Evolutionary conservation across 441 rosid genomes (phyloP), one percentile per base, ranked within the genome.

Genomic region (Gossypium gossypioides): DNA sequence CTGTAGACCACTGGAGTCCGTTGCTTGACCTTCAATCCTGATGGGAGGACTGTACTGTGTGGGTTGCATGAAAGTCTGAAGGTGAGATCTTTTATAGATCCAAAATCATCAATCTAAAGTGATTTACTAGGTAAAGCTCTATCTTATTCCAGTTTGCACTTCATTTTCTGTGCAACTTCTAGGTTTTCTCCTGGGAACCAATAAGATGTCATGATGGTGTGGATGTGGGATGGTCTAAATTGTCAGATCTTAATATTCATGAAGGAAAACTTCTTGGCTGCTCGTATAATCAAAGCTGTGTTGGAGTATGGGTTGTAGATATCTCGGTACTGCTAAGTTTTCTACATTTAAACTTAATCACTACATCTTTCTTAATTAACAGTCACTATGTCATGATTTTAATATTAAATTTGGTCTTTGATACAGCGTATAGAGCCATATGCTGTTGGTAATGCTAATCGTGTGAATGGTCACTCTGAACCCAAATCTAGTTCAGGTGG

Each of bases 141-240:
- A 46, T 52, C 18, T 64, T 70, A 68, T 69, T 44, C 52, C 46
- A 37, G 68, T 59, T 81, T 63, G 63, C 67, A 10, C 54, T 52
- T 77, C 37, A 27, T 44, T 71, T 61, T 54, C 40, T 59, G 40
- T 77, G 74, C 51, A 68, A 18, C 75, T 65, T 80, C 29, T 73
- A 96, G 99, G 94, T 93, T 80, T 86, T 93, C 83, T 93, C 99
- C 0, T 96, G 99, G 99, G 99, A 96, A 81, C 99, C 99, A 32
- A 86, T 93, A 78, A 80, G 88, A 78, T 89, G 97, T 77, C 97
- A 93, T 72, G 96, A 91, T 81, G 77, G 84, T 63, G 93, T 93
- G 73, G 99, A 96, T 86, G 97, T 96, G 80, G 98, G 99, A 79
- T 96, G 99, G 99, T 91, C 99, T 60, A 92, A 77, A 82, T 82